These are phyloP conservation scores for Begonia peltatifolia DNA, from an alignment of 306 rosid species.

Conservation along the genomic window DNA sequence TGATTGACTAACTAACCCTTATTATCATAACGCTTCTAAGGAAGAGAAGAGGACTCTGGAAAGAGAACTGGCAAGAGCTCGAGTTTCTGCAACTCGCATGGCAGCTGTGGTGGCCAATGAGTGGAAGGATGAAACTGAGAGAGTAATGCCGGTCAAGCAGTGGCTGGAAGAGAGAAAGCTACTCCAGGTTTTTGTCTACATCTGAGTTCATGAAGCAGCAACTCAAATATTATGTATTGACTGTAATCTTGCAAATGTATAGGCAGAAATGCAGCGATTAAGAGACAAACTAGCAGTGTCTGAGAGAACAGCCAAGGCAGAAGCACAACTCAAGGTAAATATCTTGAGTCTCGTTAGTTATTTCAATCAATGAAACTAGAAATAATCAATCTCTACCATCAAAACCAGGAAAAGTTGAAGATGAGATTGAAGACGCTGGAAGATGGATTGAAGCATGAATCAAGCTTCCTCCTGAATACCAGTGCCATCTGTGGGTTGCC, in stretches of 20 bases:
- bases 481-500: slow-evolving; percentile 32
- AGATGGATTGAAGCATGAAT: slow-evolving; percentile 61
- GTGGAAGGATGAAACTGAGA: slow-evolving; percentile 90
- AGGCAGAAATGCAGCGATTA: slow-evolving; percentile 88
- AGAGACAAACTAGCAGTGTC: slow-evolving; percentile 68
- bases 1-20: background rate
- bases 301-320: slow-evolving; percentile 92
- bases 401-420: slow-evolving; percentile 66
- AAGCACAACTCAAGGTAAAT: slow-evolving; percentile 76
- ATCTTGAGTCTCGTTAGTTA: slow-evolving; percentile 4
- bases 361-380: slow-evolving; percentile 2
- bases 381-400: background rate
- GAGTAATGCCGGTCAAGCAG: slow-evolving; percentile 89
- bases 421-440: slow-evolving; percentile 74
- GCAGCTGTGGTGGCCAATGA: slow-evolving; percentile 81
- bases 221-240: no score
- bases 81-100: slow-evolving; percentile 70
- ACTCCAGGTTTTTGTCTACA: slow-evolving; percentile 41
- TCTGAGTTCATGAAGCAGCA: no score
- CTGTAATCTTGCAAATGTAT: background rate
- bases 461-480: slow-evolving; percentile 21
- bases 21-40: slow-evolving; percentile 17
- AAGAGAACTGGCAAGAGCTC: slow-evolving; percentile 76
- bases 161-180: slow-evolving; percentile 92
- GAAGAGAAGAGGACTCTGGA: slow-evolving; percentile 85